phyloP scores from a whole-genome alignment of 202 grass and related monocot species.

The Bolboschoenoplectus hybrid region DNA sequence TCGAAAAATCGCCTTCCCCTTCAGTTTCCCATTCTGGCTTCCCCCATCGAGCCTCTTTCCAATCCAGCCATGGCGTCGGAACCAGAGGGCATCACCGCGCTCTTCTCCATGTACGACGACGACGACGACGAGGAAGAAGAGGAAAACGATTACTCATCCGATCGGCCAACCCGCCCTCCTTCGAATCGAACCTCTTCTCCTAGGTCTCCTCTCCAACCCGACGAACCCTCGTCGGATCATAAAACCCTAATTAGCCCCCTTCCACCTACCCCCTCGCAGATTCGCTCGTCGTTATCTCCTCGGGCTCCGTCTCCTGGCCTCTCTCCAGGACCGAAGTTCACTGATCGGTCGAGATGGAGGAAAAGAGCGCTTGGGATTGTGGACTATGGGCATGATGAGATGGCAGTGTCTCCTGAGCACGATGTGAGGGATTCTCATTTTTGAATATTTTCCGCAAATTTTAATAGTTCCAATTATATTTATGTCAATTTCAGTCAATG shows the following conservation, averaged over 20 bases:
- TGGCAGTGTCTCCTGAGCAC: slow-evolving; percentile 74
- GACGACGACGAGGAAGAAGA: slow-evolving; percentile 71
- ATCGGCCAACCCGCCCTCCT: slow-evolving; percentile 32
- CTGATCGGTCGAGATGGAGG: slow-evolving; percentile 42
- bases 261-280: slow-evolving; percentile 39
- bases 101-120: slow-evolving; percentile 88
- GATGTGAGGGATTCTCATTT: slow-evolving; percentile 41
- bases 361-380: slow-evolving; percentile 70
- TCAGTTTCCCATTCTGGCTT: slow-evolving; percentile 21
- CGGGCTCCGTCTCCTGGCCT: slow-evolving; percentile 41
- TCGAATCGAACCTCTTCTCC: slow-evolving; percentile 28
- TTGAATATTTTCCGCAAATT: background rate
- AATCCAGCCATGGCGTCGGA: slow-evolving; percentile 60
- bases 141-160: slow-evolving; percentile 43
- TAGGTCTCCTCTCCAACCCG: slow-evolving; percentile 19
- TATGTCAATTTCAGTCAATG: slow-evolving; percentile 15
- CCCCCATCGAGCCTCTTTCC: slow-evolving; percentile 17
- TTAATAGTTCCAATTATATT: background rate
- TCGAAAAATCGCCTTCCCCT: background rate
- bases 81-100: slow-evolving; percentile 59
- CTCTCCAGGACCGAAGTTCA: slow-evolving; percentile 36
- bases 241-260: slow-evolving; percentile 41
- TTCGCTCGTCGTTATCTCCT: slow-evolving; percentile 39
- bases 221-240: slow-evolving; percentile 32
- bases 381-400: slow-evolving; percentile 89